These are phyloP conservation scores for Dentiscutata heterogama DNA, from an alignment of 371 early-diverging fungal genomes.

Conservation along the genomic window DNA sequence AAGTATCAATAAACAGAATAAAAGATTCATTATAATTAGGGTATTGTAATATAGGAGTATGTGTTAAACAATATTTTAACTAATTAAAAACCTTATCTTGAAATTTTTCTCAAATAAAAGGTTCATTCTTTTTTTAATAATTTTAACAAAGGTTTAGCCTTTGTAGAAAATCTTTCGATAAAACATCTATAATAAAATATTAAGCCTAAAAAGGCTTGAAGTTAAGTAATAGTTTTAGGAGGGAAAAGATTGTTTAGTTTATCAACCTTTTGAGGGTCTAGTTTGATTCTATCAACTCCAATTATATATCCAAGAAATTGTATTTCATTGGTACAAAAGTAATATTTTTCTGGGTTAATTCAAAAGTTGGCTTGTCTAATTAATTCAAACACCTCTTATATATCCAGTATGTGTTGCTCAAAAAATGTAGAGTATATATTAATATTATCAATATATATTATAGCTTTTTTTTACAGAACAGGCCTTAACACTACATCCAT, in stretches of 20 bases:
- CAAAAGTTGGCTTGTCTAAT: not conserved
- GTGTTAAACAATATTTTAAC: constrained; percentile 44
- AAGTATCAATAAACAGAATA: constrained; percentile 50
- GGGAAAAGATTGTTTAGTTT: constrained; percentile 18
- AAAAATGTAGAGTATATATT: not conserved
- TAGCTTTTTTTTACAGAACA: constrained; percentile 28
- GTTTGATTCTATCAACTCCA: not conserved
- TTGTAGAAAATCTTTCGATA: constrained; percentile 52
- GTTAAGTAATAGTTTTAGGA: constrained; percentile 51
- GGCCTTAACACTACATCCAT: constrained; percentile 52
- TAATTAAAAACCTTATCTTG: constrained; percentile 50
- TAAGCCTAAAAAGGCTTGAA: constrained; percentile 57
- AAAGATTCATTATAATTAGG: constrained; percentile 51
- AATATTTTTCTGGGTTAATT: constrained; percentile 32
- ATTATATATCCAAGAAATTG: constrained; percentile 36
- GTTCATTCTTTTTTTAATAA: constrained; percentile 51
- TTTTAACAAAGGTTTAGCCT: constrained; percentile 56
- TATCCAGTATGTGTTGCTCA: constrained; percentile 15
- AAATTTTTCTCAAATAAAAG: constrained; percentile 45
- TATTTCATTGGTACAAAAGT: not conserved
- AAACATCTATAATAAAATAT: constrained; percentile 57
- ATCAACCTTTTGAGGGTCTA: constrained; percentile 38
- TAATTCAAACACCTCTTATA: not conserved
- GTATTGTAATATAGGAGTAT: constrained; percentile 47
- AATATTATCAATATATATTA: constrained; percentile 57